Evolutionary conservation across 1,284 basidiomycete genomes (phyloP).

Genomic region (Bondarzewia mesenterica): DNA sequence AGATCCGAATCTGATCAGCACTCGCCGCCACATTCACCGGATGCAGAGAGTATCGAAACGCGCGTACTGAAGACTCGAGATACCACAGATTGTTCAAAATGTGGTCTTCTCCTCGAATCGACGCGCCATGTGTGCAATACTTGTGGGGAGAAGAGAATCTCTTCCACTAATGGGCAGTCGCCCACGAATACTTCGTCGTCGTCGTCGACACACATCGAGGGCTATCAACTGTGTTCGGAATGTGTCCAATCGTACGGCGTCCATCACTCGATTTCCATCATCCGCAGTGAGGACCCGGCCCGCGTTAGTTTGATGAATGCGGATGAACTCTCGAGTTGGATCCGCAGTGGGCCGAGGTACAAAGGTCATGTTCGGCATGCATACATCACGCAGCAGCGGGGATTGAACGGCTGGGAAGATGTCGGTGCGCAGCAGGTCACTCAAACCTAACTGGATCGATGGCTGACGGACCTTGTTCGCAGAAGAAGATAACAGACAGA

Average conservation of each 20-base stretch:
- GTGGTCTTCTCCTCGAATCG: constrained; percentile 61
- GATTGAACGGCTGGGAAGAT: constrained; percentile 73
- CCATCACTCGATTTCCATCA: constrained; percentile 56
- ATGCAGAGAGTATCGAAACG: too few species aligned
- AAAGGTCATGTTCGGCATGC: constrained; percentile 75
- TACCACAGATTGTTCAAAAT: constrained; percentile 76
- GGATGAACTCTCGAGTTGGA: constrained; percentile 28
- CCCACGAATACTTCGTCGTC: constrained; percentile 4
- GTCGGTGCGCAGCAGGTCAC: constrained; percentile 58
- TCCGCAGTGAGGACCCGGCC: constrained; percentile 4
- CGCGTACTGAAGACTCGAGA: too few species aligned
- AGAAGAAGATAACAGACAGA: constrained; percentile 65
- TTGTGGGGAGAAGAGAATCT: constrained; percentile 67
- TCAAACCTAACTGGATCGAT: not conserved
- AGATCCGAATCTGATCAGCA: too few species aligned
- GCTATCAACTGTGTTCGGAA: constrained; percentile 76
- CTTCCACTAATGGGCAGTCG: constrained; percentile 12
- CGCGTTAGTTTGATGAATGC: constrained; percentile 34
- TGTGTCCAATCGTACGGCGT: constrained; percentile 76
- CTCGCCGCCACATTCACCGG: too few species aligned
- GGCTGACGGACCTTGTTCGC: constrained; percentile 7
- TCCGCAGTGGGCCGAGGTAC: constrained; percentile 53
- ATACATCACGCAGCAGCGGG: constrained; percentile 79
- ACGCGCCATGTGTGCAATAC: constrained; percentile 83
- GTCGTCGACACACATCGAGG: constrained; percentile 20